A percentile compares a stretch with the other conserved stretches of the same genome.
These are phyloP conservation scores for Chamaenerion angustifolium DNA, from an alignment of 345 rosid species.

Conservation along the genomic window DNA sequence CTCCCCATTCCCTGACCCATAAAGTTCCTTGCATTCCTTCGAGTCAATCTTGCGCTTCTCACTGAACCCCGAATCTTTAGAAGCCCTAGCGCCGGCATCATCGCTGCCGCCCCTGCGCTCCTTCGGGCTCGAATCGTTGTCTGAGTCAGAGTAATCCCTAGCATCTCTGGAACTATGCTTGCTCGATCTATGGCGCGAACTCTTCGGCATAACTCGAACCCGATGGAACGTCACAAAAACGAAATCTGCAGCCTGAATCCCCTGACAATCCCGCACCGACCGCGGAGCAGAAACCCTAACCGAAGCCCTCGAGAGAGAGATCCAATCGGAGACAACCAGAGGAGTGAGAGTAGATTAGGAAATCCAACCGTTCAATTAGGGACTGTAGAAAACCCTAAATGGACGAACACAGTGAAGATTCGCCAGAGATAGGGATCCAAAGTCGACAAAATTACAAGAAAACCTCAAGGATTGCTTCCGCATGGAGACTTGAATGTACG, in stretches of 20 bases:
- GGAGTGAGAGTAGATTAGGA: not conserved
- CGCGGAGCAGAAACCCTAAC: conserved; percentile 5
- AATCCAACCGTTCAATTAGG: conserved; percentile 1
- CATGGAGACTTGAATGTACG: not conserved
- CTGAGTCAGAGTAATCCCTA: conserved; percentile 68
- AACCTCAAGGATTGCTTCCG: not conserved
- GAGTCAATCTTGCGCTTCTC: conserved; percentile 47
- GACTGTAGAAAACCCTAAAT: conserved; percentile 6
- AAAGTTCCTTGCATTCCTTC: conserved; percentile 34
- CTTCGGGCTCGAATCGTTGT: conserved; percentile 42
- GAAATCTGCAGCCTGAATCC: no score
- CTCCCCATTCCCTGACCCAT: conserved; percentile 47
- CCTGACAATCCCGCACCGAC: not conserved
- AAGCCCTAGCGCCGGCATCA: no score
- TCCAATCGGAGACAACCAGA: not conserved
- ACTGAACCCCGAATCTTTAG: no score
- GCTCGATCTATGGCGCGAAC: conserved; percentile 84
- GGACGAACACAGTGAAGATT: conserved; percentile 7
- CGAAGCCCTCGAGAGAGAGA: not conserved
- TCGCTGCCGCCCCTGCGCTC: conserved; percentile 15
- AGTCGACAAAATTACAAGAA: conserved; percentile 9
- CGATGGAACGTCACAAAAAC: not conserved
- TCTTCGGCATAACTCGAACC: conserved; percentile 41
- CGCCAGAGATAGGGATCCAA: conserved; percentile 5
- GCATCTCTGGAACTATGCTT: conserved; percentile 55